These are phyloP conservation scores for Biancaea sappan DNA, from an alignment of 306 rosid species.

Conservation along the genomic window DNA sequence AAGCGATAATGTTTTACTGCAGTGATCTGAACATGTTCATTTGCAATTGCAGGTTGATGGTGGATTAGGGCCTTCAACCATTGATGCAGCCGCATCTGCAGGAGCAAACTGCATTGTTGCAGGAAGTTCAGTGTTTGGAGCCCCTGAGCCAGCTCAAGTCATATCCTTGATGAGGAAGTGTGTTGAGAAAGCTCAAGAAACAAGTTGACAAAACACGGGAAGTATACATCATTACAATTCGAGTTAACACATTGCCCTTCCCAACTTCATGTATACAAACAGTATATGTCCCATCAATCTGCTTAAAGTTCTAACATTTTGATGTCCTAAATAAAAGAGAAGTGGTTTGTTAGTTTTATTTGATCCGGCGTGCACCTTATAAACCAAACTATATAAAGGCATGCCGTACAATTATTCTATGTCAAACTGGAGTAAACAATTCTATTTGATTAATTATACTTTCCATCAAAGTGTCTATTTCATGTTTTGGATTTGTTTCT, in stretches of 20 bases:
- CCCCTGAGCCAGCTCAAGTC: conserved; percentile 77
- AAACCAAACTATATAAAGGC: conserved; percentile 6
- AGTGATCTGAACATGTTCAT: conserved; percentile 17
- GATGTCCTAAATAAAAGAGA: conserved; percentile 3
- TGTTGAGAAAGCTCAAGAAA: conserved; percentile 64
- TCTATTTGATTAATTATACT: background rate
- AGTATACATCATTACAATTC: conserved; percentile 12
- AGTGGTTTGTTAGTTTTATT: conserved; percentile 14
- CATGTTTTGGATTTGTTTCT: conserved; percentile 8
- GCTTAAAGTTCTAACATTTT: background rate
- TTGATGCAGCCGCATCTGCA: conserved; percentile 71
- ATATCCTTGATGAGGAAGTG: conserved; percentile 71
- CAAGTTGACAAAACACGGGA: conserved; percentile 39
- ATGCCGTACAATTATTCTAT: background rate
- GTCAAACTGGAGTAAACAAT: background rate
- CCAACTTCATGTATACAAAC: background rate
- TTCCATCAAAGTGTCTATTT: conserved; percentile 5
- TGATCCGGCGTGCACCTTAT: conserved; percentile 20
- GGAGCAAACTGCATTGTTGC: conserved; percentile 98
- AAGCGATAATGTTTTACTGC: background rate
- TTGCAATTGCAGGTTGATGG: conserved; percentile 84
- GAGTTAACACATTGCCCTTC: background rate
- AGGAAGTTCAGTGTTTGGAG: conserved; percentile 96
- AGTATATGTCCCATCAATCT: background rate
- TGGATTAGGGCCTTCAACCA: conserved; percentile 95